These are phyloP conservation scores for Aspergillus calidoustus DNA, from an alignment of 2,329 filamentous ascomycete genomes.

Conservation along the genomic window DNA sequence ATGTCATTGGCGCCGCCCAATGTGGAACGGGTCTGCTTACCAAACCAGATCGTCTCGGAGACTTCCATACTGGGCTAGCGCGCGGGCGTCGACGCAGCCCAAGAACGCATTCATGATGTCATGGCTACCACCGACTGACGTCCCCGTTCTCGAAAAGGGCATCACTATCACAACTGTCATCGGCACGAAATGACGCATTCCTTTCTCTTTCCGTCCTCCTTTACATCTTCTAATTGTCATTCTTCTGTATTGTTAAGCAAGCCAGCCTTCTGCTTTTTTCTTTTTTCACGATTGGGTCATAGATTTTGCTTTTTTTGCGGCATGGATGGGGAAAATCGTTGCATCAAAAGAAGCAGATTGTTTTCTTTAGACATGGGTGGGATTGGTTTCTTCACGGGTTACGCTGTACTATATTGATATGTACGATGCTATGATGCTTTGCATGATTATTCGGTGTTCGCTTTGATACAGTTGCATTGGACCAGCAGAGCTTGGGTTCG, in stretches of 20 bases:
- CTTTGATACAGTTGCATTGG: conserved; percentile 9
- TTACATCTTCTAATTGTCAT: conserved; percentile 15
- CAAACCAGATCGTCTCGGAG: conserved; percentile 24
- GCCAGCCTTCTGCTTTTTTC: conserved; percentile 18
- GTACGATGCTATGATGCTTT: conserved; percentile 14
- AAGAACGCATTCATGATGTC: conserved; percentile 27
- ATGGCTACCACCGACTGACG: conserved; percentile 19
- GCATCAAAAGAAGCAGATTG: conserved; percentile 6
- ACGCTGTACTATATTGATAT: conserved; percentile 11
- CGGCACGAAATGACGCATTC: conserved; percentile 24
- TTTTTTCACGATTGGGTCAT: conserved; percentile 20
- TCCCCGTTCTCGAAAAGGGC: conserved; percentile 3
- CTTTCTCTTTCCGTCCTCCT: conserved; percentile 12
- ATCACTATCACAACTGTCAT: conserved; percentile 2
- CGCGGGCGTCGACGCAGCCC: conserved; percentile 17
- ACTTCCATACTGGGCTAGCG: conserved; percentile 20
- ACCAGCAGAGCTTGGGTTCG: background rate
- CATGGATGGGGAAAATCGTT: conserved; percentile 10
- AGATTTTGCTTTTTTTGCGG: conserved; percentile 22
- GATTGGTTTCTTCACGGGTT: background rate
- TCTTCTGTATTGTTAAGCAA: conserved; percentile 17
- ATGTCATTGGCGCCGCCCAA: conserved; percentile 28
- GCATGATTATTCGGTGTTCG: conserved; percentile 8
- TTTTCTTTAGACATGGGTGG: conserved; percentile 10
- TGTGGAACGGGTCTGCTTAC: conserved; percentile 23